A percentile compares a stretch with the other conserved stretches of the same genome.
phyloP scores from a whole-genome alignment of 768 basidiomycete genomes.

The Hortiboletus campestris region DNA sequence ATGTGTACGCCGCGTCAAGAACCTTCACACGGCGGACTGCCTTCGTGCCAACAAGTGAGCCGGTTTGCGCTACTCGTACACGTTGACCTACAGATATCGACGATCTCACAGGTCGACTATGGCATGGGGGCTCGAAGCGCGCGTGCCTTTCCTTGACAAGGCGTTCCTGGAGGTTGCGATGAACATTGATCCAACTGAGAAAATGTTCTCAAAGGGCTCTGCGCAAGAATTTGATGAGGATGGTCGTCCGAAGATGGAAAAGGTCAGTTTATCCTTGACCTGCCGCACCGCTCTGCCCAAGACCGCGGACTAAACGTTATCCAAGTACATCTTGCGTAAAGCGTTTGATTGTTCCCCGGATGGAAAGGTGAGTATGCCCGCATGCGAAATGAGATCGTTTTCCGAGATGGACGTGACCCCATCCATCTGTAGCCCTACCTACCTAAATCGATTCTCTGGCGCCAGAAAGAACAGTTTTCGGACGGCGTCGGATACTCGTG shows the following conservation, averaged over 20 bases:
- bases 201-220: constrained; percentile 85
- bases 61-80: not conserved
- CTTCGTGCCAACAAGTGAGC: constrained; percentile 94
- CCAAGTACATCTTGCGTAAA: constrained; percentile 89
- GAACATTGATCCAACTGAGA: constrained; percentile 84
- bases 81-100: constrained; percentile 2
- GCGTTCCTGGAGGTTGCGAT: constrained; percentile 91
- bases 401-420: not conserved
- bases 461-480: constrained; percentile 99
- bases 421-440: constrained; percentile 69
- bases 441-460: constrained; percentile 92
- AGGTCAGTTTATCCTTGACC: constrained; percentile 47
- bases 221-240: constrained; percentile 76
- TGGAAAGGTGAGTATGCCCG: constrained; percentile 52
- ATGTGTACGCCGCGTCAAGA: constrained; percentile 91
- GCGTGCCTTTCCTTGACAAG: constrained; percentile 98
- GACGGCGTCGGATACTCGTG: constrained; percentile 98
- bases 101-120: constrained; percentile 77
- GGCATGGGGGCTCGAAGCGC: constrained; percentile 99
- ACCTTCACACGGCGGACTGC: constrained; percentile 96
- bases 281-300: not conserved
- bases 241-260: constrained; percentile 92
- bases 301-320: constrained; percentile 11
- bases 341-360: constrained; percentile 88
- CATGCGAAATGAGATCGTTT: not conserved